Conservation (phyloP, 2,329 filamentous ascomycete genomes). For the Venturiaceae sp. region DNA sequence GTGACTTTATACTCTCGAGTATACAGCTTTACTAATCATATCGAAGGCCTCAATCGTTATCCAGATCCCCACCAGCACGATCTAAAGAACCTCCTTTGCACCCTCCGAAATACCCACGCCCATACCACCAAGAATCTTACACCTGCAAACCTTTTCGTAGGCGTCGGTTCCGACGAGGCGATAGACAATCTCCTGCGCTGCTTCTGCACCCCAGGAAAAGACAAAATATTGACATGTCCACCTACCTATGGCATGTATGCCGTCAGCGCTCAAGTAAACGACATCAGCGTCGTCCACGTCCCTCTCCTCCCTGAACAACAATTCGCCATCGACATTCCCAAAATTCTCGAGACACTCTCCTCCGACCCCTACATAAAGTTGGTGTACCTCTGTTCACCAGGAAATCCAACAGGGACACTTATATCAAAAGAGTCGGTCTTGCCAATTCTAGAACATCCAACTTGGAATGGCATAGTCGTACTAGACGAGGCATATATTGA, state of each 20-base stretch:
- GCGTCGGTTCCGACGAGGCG: slow-evolving; percentile 92
- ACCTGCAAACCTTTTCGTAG: slow-evolving; percentile 83
- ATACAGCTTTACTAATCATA: not conserved
- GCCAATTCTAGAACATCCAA: slow-evolving; percentile 69
- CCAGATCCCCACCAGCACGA: slow-evolving; percentile 88
- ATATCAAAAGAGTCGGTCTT: slow-evolving; percentile 67
- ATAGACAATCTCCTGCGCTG: slow-evolving; percentile 90
- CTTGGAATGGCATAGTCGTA: slow-evolving; percentile 91
- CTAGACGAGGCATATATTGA: slow-evolving; percentile 97
- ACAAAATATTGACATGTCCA: slow-evolving; percentile 89
- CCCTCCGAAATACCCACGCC: slow-evolving; percentile 73
- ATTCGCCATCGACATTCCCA: slow-evolving; percentile 63
- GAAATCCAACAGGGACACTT: slow-evolving; percentile 81
- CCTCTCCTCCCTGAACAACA: slow-evolving; percentile 61
- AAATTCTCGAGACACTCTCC: slow-evolving; percentile 57
- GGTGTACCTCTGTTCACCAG: slow-evolving; percentile 86
- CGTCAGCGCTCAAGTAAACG: slow-evolving; percentile 90
- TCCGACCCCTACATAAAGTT: slow-evolving; percentile 65
- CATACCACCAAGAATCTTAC: slow-evolving; percentile 66
- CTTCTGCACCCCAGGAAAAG: slow-evolving; percentile 79
- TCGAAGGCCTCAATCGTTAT: slow-evolving; percentile 64
- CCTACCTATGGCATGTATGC: slow-evolving; percentile 98
- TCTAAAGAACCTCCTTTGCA: slow-evolving; percentile 79
- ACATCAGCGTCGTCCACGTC: slow-evolving; percentile 77
- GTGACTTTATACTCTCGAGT: not conserved